Evolutionary conservation across 2,329 filamentous ascomycete species (phyloP).

Genomic region (Sporothrix pallida): DNA sequence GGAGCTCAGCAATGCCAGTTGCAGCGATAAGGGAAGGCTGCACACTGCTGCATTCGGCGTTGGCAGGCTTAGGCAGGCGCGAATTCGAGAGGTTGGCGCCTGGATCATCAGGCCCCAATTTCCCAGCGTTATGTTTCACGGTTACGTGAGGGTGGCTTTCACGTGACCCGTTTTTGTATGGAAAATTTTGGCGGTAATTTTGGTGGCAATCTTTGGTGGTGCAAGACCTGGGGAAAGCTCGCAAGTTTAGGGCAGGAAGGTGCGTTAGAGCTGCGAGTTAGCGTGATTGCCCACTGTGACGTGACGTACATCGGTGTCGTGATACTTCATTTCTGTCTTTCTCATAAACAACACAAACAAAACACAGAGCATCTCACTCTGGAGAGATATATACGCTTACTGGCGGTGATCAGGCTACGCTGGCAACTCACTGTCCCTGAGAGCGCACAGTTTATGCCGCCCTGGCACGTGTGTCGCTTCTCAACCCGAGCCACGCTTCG

Average conservation of each 20-base stretch:
- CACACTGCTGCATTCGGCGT: conserved; percentile 1
- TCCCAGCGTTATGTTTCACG: background rate
- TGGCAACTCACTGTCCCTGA: background rate
- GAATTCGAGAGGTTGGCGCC: conserved; percentile 12
- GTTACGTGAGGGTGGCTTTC: background rate
- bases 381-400: background rate
- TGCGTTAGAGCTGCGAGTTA: background rate
- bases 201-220: background rate
- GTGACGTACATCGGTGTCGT: background rate
- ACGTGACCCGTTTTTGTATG: background rate
- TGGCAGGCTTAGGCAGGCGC: background rate
- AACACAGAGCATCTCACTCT: background rate
- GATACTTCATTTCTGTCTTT: conserved; percentile 8
- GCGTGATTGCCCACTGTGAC: background rate
- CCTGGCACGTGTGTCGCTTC: background rate
- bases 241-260: conserved; percentile 20
- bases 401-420: conserved; percentile 12
- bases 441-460: background rate
- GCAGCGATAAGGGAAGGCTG: conserved; percentile 30
- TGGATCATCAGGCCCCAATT: conserved; percentile 24
- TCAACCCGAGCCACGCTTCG: background rate
- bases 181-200: background rate
- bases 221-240: conserved; percentile 8
- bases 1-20: conserved; percentile 22
- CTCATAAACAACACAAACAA: background rate